phyloP scores from a whole-genome alignment of 1,284 basidiomycete species.

The Cronartium ribicola region DNA sequence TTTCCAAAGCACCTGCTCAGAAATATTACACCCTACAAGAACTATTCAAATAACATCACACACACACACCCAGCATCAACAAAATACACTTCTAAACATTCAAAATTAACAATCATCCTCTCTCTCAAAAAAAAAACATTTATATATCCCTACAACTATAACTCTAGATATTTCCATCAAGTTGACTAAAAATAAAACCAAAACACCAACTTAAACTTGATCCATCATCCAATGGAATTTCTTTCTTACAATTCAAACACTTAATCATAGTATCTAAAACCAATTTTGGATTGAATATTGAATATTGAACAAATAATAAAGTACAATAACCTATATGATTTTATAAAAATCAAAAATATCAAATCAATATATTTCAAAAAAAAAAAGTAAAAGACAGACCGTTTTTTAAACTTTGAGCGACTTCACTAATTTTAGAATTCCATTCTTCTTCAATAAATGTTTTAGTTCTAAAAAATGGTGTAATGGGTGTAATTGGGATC shows the following conservation, averaged over 20 bases:
- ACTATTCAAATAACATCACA: too few species aligned
- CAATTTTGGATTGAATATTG: slow-evolving; percentile 24
- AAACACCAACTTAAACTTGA: slow-evolving; percentile 36
- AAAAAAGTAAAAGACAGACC: slow-evolving; percentile 20
- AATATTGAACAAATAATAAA: slow-evolving; percentile 34
- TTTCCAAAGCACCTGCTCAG: too few species aligned
- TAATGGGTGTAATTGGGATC: slow-evolving; percentile 38
- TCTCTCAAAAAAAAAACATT: too few species aligned
- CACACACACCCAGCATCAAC: too few species aligned
- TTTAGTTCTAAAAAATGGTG: slow-evolving; percentile 21
- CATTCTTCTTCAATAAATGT: slow-evolving; percentile 38
- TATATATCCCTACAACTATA: too few species aligned
- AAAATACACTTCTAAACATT: too few species aligned
- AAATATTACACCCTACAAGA: too few species aligned
- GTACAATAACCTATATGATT: slow-evolving; percentile 34
- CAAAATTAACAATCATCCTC: too few species aligned
- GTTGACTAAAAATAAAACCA: slow-evolving; percentile 38
- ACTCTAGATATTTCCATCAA: neutral
- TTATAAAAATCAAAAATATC: neutral
- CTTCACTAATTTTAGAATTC: slow-evolving; percentile 27
- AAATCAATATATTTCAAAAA: neutral
- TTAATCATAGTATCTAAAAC: slow-evolving; percentile 14
- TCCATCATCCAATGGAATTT: slow-evolving; percentile 40
- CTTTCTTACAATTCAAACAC: neutral
- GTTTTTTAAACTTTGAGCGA: slow-evolving; percentile 31